Conservation (phyloP, 202 grass and related monocot species). For the Carex arenaria region DNA sequence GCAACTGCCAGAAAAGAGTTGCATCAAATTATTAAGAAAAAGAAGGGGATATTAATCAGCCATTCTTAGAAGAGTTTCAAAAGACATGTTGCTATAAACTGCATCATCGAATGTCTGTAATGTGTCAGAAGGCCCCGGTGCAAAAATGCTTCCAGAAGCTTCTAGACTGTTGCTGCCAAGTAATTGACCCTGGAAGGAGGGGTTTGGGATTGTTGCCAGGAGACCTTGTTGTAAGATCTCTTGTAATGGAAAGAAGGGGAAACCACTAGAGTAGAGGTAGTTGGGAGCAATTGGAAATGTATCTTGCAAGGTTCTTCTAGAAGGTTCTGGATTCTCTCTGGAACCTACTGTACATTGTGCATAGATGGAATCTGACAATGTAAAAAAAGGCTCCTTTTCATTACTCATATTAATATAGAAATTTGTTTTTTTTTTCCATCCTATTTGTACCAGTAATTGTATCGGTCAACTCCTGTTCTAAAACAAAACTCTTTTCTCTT, state of each 20-base stretch:
- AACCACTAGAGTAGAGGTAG: not conserved
- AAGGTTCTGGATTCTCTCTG: not conserved
- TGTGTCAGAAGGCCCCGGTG: not conserved
- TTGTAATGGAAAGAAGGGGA: constrained; percentile 12
- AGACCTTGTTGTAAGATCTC: constrained; percentile 11
- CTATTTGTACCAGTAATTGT: not conserved
- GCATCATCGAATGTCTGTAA: constrained; percentile 5
- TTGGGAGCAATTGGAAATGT: not conserved
- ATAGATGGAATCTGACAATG: not conserved
- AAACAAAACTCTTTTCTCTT: not conserved
- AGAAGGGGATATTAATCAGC: not conserved
- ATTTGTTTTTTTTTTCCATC: not conserved
- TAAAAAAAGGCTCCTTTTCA: not conserved
- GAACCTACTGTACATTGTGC: not conserved
- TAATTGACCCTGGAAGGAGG: not conserved
- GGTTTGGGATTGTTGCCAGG: not conserved
- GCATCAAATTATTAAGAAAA: not conserved
- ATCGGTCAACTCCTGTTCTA: not conserved
- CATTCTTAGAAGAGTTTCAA: constrained; percentile 23
- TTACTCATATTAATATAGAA: not conserved
- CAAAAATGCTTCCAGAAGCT: constrained; percentile 13
- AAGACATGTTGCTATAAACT: constrained; percentile 21
- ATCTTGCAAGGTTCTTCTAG: not conserved
- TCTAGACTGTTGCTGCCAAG: constrained; percentile 14
- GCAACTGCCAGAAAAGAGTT: not conserved